Base-by-base conservation (phyloP, 257 asterid genomes). In the Leptodermis oblonga region DNA sequence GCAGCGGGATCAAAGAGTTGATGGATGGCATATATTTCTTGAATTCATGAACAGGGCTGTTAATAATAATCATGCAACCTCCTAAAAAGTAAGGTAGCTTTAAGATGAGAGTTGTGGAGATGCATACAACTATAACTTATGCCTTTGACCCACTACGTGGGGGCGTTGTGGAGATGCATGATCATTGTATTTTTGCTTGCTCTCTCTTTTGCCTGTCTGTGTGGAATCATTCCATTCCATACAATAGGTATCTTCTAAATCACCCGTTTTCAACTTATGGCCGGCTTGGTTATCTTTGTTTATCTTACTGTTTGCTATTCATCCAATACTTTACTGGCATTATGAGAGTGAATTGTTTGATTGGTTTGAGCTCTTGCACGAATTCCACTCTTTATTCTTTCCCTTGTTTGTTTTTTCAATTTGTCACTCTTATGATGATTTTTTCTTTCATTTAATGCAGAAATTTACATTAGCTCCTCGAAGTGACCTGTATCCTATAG, bases 391-490 rank as follows among this genome's bases (percentile, higher is more conserved):
- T 66, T 4, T n/a, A 22, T 37, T 52, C 37, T 15, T 58, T 60
- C 43, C 54, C 71, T 56, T 0, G 13, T 22, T 20, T 33, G 52
- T 69, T 49, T 49, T 58, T 33, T 49, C n/a, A n/a, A n/a, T 5
- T 39, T 4, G 7, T 30, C 5, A 14, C 13, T 39, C 20, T 18
- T 11, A n/a, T 7, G 17, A 62, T 59, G 37, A 31, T 0, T 0
- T 20, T 10, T 23, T 34, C 22, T 11, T 48, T 48, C 36, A 39
- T 36, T 68, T 70, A 52, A 68, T 65, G 61, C 67, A 70, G 67
- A 31, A 65, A 11, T 56, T 46, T 25, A 5, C n/a, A 3, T 26
- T 28, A 53, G 53, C 65, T 14, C 15, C 23, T 7, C 4, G n/a
- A 49, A n/a, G 36, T 55, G 15, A 39, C 22, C 67, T 54, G 31